Base-by-base conservation (phyloP, 2,329 filamentous ascomycete genomes). In the Phyllosticta citriasiana region DNA sequence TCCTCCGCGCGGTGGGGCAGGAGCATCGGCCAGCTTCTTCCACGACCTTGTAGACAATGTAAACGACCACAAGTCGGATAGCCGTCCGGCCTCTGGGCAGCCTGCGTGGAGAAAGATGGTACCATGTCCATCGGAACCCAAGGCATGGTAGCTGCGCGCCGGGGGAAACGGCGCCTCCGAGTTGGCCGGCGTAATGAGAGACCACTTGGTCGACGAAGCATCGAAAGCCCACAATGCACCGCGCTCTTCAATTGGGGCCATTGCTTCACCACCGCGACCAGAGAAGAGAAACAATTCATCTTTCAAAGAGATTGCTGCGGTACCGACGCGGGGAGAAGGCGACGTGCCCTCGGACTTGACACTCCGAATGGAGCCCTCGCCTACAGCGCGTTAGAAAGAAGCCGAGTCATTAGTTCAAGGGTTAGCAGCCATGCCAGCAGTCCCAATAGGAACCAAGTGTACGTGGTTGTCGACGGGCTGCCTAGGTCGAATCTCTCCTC, bases 221-320 rank as follows among this genome's bases (percentile, higher is more conserved):
- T 91, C 83, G 68, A 89, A 92, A 30, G 85, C 78, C 90, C 90
- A 95, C 57, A 95, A 79, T 2, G 84, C 79, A 16, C 91, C 91
- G 10, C 78, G 72, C 68, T 96, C 91, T 58, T 92, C 84, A 10
- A 96, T 78, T 0, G 89, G 84, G 1, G 82, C 77, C 82, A 89
- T 86, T 27, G 84, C 84, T 2, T 79, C 74, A 0, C 88, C 88
- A 35, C 87, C 86, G 53, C 89, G 85, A 9, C 91, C 91, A 55
- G 89, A 91, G 73, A 92, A 96, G 52, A 95, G 65, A 74, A 93
- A 93, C 67, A 95, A 85, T 24, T 84, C 85, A 53, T 82, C 80
- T 62, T 85, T 81, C 62, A 94, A 82, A 1, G 84, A 80, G 12
- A 86, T 82, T 0, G 87, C 84, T 35, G 89, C 86, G 66, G 90